phyloP scores from a whole-genome alignment of 768 basidiomycete species.

The Mycena floridula region DNA sequence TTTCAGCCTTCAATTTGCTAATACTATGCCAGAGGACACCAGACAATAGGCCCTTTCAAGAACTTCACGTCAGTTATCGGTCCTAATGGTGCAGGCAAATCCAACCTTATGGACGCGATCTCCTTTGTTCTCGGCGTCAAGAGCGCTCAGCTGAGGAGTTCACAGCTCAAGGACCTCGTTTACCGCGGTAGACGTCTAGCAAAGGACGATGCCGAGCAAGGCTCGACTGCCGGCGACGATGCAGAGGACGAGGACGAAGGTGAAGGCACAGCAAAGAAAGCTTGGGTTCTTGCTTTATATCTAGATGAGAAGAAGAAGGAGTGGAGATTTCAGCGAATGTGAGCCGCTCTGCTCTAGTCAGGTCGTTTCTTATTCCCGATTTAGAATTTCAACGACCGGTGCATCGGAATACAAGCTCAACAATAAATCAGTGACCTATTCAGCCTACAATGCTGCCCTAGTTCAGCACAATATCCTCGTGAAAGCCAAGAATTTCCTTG shows the following conservation, averaged over 20 bases:
- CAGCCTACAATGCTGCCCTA: constrained; percentile 84
- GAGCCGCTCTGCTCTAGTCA: constrained; percentile 26
- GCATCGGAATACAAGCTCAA: constrained; percentile 91
- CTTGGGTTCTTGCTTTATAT: constrained; percentile 94
- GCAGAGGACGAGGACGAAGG: constrained; percentile 44
- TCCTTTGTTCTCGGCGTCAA: constrained; percentile 98
- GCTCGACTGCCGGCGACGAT: constrained; percentile 37
- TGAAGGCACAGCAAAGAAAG: constrained; percentile 79
- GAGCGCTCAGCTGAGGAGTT: constrained; percentile 87
- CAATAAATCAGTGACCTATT: constrained; percentile 72
- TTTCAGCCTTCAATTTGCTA: constrained; percentile 3
- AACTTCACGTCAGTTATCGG: constrained; percentile 96
- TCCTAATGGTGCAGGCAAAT: constrained; percentile 98
- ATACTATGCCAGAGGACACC: constrained; percentile 50
- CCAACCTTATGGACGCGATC: constrained; percentile 99
- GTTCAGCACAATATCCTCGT: constrained; percentile 91
- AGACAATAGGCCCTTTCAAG: constrained; percentile 85
- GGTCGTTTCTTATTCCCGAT: background rate
- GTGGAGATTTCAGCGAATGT: constrained; percentile 92
- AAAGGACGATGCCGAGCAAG: constrained; percentile 34
- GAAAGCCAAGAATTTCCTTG: constrained; percentile 98
- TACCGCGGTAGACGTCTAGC: constrained; percentile 82
- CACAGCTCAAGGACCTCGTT: constrained; percentile 91
- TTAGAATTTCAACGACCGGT: constrained; percentile 82
- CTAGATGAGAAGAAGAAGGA: constrained; percentile 72